These are phyloP conservation scores for Candida broadrunensis DNA, from an alignment of 805 yeast species.

Conservation along the genomic window DNA sequence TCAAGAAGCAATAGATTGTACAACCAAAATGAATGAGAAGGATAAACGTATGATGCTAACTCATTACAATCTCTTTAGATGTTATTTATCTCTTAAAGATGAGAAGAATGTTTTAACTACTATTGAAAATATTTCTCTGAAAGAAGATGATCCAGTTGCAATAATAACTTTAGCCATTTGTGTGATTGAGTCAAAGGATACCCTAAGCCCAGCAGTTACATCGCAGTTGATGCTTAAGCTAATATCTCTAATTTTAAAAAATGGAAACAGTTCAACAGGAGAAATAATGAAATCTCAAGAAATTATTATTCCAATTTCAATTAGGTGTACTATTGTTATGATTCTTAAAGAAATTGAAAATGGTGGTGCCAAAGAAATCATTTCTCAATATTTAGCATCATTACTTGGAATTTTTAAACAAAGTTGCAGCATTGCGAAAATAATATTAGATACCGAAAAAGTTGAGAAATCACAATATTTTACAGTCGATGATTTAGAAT, in stretches of 20 bases:
- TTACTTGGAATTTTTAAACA: neutral
- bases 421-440: neutral
- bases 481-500: conserved; percentile 3
- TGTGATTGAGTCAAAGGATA: conserved; percentile 2
- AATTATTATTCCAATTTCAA: conserved; percentile 1
- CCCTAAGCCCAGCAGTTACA: neutral
- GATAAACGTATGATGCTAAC: conserved; percentile 1
- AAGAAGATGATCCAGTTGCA: neutral
- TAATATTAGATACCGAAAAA: neutral
- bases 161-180: conserved; percentile 3
- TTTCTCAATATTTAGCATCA: neutral
- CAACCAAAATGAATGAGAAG: conserved; percentile 2
- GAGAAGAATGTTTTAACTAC: neutral
- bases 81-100: neutral
- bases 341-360: neutral
- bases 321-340: conserved; percentile 2
- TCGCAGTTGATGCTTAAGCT: neutral
- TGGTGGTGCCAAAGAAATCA: neutral
- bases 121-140: neutral
- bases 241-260: neutral
- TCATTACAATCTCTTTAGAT: conserved; percentile 3
- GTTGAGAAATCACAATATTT: neutral
- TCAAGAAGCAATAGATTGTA: neutral
- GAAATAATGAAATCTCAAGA: neutral
- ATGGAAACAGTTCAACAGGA: neutral